phyloP scores from a whole-genome alignment of 352 stramenopile species.

The Phytopythium helicoides region DNA sequence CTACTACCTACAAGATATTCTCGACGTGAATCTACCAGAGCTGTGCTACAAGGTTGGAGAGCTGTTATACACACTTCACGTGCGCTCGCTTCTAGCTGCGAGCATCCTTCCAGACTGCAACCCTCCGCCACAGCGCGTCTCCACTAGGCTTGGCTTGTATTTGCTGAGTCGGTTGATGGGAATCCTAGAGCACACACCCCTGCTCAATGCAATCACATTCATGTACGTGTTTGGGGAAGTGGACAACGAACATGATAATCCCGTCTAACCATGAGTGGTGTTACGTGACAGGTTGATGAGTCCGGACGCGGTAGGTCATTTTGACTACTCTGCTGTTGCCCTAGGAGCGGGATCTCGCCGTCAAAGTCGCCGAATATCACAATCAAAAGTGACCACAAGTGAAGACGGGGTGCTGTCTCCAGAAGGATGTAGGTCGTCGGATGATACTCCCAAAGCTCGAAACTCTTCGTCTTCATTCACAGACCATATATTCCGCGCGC shows the following conservation, averaged over 20 bases:
- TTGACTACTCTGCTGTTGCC: conserved; percentile 57
- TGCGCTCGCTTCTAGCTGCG: conserved; percentile 61
- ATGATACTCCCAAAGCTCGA: not conserved
- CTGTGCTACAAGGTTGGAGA: conserved; percentile 81
- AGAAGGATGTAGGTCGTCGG: too few relatives aligned
- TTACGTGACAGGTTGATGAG: conserved; percentile 41
- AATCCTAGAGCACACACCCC: conserved; percentile 75
- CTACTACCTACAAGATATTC: conserved; percentile 82
- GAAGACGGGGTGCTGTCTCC: not conserved
- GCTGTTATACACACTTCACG: conserved; percentile 65
- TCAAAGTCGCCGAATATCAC: conserved; percentile 9
- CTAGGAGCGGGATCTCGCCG: conserved; percentile 44
- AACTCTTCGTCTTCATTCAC: too few relatives aligned
- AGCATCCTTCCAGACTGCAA: conserved; percentile 80
- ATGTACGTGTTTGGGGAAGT: conserved; percentile 32
- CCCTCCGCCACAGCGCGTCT: conserved; percentile 66
- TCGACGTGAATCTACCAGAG: conserved; percentile 81
- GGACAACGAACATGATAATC: not conserved
- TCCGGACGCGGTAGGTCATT: conserved; percentile 52
- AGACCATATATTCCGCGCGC: conserved; percentile 29
- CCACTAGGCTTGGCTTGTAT: conserved; percentile 73
- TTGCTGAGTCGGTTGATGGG: conserved; percentile 70
- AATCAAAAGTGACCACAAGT: conserved; percentile 5
- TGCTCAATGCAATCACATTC: conserved; percentile 78
- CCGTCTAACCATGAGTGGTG: not conserved